Base-by-base conservation (phyloP, 2,329 filamentous ascomycete species). In the Cryphonectria carpinicola region DNA sequence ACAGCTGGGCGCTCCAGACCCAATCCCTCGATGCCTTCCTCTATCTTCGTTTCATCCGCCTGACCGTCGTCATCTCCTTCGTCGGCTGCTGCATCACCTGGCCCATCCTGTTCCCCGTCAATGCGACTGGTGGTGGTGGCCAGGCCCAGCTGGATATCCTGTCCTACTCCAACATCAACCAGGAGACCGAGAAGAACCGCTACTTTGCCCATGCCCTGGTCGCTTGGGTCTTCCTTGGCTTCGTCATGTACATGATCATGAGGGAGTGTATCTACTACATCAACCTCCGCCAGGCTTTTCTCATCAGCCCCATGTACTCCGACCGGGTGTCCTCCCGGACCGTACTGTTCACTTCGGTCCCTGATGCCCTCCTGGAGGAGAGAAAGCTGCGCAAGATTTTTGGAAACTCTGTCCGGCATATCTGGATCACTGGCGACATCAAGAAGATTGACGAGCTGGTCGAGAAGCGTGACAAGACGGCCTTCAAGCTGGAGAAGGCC, bases 191-290 rank as follows among this genome's bases (percentile, higher is more conserved):
- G 17, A 22, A 49, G 54, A 89, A 89, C 78, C 89, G 89, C 74
- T 91, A 93, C 79, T 98, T 92, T 79, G 95, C 94, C 0, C 94
- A 97, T 79, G 88, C 88, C n/a, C 87, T 93, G 67, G 84, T 94
- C 67, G 90, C 91, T 1, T 97, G 93, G 89, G 80, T 95, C 65
- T 98, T 93, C 82, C 94, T 92, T 80, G 89, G 88, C 62, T 98
- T 98, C 78, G 86, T 98, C 74, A 91, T 98, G 80, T 96, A 93
- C 81, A 91, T 93, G 77, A 89, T 98, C 73, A 92, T 94, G 69
- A 89, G 95, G 70, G 95, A 98, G 81, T 91, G 89, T 78, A 92
- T 98, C 76, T 97, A 91, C 86, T 97, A 93, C 81, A 92, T 98
- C 84, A 97, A 97, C 77, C 82, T 98, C 66, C 92, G 95, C 73